A percentile compares a stretch with the other conserved stretches of the same genome.
These are phyloP conservation scores for Yarrowia sp. DNA, from an alignment of 805 yeast genomes.

Conservation along the genomic window DNA sequence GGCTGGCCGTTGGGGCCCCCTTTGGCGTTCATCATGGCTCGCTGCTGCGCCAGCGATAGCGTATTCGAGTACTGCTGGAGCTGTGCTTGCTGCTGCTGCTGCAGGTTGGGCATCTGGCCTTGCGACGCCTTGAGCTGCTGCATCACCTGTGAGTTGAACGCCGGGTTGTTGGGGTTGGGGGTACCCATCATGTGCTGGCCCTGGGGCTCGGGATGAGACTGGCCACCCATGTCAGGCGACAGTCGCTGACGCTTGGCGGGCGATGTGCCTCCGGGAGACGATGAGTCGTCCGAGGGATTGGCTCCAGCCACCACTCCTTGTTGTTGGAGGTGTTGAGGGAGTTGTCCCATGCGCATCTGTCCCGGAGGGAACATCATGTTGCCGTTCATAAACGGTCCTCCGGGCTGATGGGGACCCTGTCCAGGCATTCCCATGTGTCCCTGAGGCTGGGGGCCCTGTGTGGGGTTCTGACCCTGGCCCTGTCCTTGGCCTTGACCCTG, in stretches of 20 bases:
- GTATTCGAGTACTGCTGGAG: constrained; percentile 33
- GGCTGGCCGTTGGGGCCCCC: constrained; percentile 29
- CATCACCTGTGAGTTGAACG: constrained; percentile 35
- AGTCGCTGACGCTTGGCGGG: constrained; percentile 41
- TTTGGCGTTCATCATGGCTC: constrained; percentile 34
- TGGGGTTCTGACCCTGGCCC: constrained; percentile 30
- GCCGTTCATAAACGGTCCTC: constrained; percentile 25
- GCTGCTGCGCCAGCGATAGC: constrained; percentile 34
- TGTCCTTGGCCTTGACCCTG: constrained; percentile 33
- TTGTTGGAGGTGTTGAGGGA: constrained; percentile 27
- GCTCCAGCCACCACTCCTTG: constrained; percentile 28
- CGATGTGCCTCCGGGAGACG: constrained; percentile 35
- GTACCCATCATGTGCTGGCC: constrained; percentile 37
- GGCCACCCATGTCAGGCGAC: constrained; percentile 36
- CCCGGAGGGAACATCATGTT: constrained; percentile 18
- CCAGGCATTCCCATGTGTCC: constrained; percentile 30
- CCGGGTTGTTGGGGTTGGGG: constrained; percentile 31
- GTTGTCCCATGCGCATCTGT: constrained; percentile 9
- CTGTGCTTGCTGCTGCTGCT: constrained; percentile 31
- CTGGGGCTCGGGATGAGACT: constrained; percentile 29
- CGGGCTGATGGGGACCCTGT: constrained; percentile 30
- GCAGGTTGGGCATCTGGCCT: constrained; percentile 30
- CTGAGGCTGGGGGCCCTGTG: constrained; percentile 29
- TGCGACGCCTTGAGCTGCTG: constrained; percentile 36
- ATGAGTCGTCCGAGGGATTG: constrained; percentile 35